Evolutionary conservation across 2,329 filamentous ascomycete genomes (phyloP).

Genomic region (Trichoderma pleuroti): DNA sequence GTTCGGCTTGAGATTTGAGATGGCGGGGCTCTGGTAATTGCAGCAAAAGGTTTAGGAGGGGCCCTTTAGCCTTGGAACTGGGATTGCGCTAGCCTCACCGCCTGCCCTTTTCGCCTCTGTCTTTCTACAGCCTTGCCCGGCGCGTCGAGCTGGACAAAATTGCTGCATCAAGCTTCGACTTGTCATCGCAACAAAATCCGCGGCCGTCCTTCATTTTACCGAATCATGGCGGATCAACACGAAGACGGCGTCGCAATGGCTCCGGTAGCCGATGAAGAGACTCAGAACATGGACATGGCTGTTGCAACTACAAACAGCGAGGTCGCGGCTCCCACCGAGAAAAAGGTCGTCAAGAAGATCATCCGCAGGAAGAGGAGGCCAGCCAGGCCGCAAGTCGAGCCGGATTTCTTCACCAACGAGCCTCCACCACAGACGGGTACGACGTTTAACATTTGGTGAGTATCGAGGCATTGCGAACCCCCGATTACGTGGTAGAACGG

Average conservation of each 20-base stretch:
- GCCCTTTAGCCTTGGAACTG: not conserved
- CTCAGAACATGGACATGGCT: slow-evolving; percentile 34
- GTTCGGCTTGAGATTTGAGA: not conserved
- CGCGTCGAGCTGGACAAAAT: slow-evolving; percentile 18
- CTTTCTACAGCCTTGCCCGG: slow-evolving; percentile 25
- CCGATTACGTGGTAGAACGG: not conserved
- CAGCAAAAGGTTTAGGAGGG: slow-evolving; percentile 8
- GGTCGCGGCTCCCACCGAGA: slow-evolving; percentile 45
- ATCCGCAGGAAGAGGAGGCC: slow-evolving; percentile 87
- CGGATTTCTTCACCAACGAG: slow-evolving; percentile 75
- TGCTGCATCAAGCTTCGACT: not conserved
- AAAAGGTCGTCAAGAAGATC: slow-evolving; percentile 78
- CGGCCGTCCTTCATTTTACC: not conserved
- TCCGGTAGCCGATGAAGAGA: slow-evolving; percentile 27
- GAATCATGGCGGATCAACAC: slow-evolving; percentile 32
- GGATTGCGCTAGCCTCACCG: slow-evolving; percentile 26
- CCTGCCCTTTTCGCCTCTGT: slow-evolving; percentile 25
- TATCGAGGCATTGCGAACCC: not conserved
- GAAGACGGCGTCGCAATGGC: slow-evolving; percentile 28
- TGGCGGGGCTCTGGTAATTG: slow-evolving; percentile 8
- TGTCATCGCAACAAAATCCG: not conserved
- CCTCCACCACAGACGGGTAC: slow-evolving; percentile 89
- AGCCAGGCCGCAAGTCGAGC: slow-evolving; percentile 86
- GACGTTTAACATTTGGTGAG: slow-evolving; percentile 70
- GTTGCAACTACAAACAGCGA: slow-evolving; percentile 41